Evolutionary conservation across 306 rosid genomes (phyloP).

Genomic region (Corylus americana): DNA sequence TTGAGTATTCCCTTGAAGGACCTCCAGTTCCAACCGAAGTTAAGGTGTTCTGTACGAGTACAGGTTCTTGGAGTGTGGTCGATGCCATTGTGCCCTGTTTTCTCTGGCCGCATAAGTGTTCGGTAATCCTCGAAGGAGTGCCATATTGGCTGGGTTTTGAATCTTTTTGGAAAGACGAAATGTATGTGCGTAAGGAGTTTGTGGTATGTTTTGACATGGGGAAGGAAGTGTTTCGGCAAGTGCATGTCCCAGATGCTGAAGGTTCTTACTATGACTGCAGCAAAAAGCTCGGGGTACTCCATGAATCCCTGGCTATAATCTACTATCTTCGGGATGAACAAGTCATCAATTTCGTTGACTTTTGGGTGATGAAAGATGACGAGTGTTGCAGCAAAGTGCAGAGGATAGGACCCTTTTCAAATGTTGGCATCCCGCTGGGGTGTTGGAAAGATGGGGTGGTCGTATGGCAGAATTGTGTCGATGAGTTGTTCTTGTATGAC

Average conservation of each 20-base stretch:
- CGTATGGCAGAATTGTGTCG: background rate
- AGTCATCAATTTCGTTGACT: background rate
- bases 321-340: background rate
- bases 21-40: background rate
- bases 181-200: background rate
- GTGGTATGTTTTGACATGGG: slow-evolving; percentile 19
- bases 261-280: background rate
- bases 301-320: background rate
- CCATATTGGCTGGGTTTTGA: slow-evolving; percentile 20
- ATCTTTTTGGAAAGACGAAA: background rate
- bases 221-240: background rate
- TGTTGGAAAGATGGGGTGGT: slow-evolving; percentile 8
- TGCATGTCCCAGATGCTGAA: background rate
- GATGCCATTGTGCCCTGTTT: background rate
- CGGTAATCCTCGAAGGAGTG: background rate
- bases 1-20: background rate
- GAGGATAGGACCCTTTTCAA: background rate
- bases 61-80: slow-evolving; percentile 2
- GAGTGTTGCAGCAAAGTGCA: background rate
- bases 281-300: background rate
- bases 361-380: slow-evolving; percentile 9
- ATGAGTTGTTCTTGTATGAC: background rate
- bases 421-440: background rate
- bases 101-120: background rate
- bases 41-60: background rate